Conservation (phyloP, 192 early-diverging fungal species). For the Coemansia sp. region DNA sequence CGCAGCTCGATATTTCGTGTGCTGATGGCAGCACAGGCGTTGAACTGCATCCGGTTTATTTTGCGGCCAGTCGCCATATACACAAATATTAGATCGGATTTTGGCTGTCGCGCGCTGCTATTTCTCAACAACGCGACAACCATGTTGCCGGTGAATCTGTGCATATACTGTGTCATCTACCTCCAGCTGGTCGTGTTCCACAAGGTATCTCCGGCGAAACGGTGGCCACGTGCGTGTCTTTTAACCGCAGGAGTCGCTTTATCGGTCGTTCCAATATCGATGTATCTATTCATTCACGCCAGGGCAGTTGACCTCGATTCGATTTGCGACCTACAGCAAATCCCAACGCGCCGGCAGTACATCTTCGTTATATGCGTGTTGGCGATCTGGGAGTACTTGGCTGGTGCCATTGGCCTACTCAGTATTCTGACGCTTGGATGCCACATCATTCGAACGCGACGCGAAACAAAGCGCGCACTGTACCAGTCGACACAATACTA, state of each 20-base stretch:
- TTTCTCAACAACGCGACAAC: constrained; percentile 22
- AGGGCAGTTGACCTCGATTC: not conserved
- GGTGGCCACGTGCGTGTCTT: constrained; percentile 19
- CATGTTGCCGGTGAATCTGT: constrained; percentile 17
- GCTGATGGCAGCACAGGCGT: constrained; percentile 18
- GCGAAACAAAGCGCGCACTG: constrained; percentile 12
- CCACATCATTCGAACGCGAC: constrained; percentile 23
- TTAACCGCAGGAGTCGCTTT: constrained; percentile 8
- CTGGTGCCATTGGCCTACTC: constrained; percentile 24
- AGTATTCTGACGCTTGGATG: constrained; percentile 11
- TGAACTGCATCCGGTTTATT: constrained; percentile 30
- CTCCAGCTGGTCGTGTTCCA: constrained; percentile 40
- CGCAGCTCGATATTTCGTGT: constrained; percentile 28
- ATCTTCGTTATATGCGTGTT: constrained; percentile 8
- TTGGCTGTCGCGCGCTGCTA: constrained; percentile 23
- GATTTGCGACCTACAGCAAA: constrained; percentile 6
- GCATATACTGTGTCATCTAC: constrained; percentile 38
- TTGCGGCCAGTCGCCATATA: constrained; percentile 13
- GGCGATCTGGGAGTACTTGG: constrained; percentile 26
- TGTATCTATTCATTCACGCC: constrained; percentile 12
- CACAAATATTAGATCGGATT: not conserved
- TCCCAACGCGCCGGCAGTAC: constrained; percentile 4
- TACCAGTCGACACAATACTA: constrained; percentile 7
- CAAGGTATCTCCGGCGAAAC: constrained; percentile 23
- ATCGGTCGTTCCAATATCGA: constrained; percentile 17